phyloP scores from a whole-genome alignment of 2,329 filamentous ascomycete species.

The Dryadomyces quercus-mongolicae region DNA sequence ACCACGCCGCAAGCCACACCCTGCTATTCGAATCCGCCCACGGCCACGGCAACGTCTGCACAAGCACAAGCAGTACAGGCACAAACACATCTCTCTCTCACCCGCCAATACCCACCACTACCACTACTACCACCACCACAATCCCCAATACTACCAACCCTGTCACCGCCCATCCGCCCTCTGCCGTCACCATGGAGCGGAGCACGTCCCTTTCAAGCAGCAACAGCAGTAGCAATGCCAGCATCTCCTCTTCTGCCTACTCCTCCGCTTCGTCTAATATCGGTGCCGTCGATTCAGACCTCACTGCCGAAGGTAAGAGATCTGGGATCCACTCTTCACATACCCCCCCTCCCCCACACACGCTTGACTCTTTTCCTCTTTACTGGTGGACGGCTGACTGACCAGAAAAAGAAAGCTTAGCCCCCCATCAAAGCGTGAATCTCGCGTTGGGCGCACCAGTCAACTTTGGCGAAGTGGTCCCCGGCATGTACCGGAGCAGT shows the following conservation, averaged over 20 bases:
- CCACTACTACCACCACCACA: neutral
- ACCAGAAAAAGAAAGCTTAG: neutral
- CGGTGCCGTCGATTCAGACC: neutral
- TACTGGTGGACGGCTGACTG: neutral
- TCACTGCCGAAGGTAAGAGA: slow-evolving; percentile 3
- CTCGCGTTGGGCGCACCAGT: slow-evolving; percentile 29
- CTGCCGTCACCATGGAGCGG: neutral
- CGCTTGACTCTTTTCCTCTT: neutral
- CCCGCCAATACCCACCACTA: neutral
- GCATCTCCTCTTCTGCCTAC: slow-evolving; percentile 5
- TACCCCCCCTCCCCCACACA: neutral
- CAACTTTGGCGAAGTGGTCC: slow-evolving; percentile 68
- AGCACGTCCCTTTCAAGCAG: neutral
- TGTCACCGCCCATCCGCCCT: neutral
- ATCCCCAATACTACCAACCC: neutral
- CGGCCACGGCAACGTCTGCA: neutral
- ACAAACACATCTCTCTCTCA: neutral
- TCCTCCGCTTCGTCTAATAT: slow-evolving; percentile 1
- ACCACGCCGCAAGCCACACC: neutral
- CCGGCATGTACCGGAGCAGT: slow-evolving; percentile 69
- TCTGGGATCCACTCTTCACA: neutral
- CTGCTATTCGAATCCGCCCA: neutral
- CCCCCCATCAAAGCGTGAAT: neutral
- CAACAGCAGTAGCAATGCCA: slow-evolving; percentile 8
- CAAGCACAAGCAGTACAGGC: neutral